These are phyloP conservation scores for Cubamyces sp. DNA, from an alignment of 768 basidiomycete species.

Conservation along the genomic window DNA sequence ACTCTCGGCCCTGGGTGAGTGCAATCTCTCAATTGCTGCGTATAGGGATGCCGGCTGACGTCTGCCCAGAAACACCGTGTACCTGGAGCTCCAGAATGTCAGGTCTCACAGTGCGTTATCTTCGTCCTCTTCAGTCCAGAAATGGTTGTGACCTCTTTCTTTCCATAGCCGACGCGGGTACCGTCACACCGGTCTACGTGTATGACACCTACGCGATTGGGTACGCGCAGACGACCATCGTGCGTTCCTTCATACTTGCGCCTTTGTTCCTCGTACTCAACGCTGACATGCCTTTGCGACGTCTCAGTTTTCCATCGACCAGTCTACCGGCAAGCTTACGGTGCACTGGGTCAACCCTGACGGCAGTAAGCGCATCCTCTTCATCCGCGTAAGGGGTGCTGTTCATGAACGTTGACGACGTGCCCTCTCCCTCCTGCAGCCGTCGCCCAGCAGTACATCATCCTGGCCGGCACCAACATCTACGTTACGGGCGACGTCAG, in stretches of 20 bases:
- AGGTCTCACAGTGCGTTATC: slow-evolving; percentile 21
- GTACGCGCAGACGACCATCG: slow-evolving; percentile 28
- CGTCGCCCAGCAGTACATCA: slow-evolving; percentile 11
- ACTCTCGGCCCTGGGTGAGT: slow-evolving; percentile 27
- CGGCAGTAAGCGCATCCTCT: slow-evolving; percentile 21
- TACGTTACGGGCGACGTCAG: slow-evolving; percentile 26
- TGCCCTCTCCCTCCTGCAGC: neutral
- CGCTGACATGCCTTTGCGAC: too few relatives aligned
- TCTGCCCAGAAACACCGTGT: slow-evolving; percentile 7
- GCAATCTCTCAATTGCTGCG: too few relatives aligned
- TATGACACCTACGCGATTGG: slow-evolving; percentile 29
- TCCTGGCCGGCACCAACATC: slow-evolving; percentile 7
- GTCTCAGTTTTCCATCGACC: slow-evolving; percentile 23
- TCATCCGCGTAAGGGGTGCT: too few relatives aligned
- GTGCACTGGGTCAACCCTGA: slow-evolving; percentile 30
- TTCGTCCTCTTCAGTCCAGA: neutral
- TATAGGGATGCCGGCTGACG: neutral
- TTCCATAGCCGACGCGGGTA: slow-evolving; percentile 19
- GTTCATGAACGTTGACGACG: neutral
- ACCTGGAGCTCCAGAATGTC: slow-evolving; percentile 23
- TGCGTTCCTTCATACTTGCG: neutral
- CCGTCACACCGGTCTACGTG: slow-evolving; percentile 18
- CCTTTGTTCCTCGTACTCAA: too few relatives aligned
- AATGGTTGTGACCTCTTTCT: neutral
- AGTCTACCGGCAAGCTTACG: slow-evolving; percentile 14